phyloP scores from a whole-genome alignment of 2,329 filamentous ascomycete genomes.

The Pezicula carpinea region DNA sequence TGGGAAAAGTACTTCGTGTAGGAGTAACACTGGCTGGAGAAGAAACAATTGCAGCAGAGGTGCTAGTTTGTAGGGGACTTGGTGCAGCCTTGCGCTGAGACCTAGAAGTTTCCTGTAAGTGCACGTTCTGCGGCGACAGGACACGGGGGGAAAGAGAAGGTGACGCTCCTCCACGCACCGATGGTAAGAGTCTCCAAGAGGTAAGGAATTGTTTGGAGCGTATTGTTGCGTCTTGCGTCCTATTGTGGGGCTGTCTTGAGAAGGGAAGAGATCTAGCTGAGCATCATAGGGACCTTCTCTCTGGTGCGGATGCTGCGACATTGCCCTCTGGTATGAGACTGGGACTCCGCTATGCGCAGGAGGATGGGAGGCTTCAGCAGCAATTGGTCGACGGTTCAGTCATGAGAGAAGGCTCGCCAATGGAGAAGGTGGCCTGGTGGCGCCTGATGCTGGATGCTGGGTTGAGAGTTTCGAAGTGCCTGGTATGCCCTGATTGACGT shows the following conservation, averaged over 20 bases:
- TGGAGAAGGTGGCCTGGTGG: slow-evolving; percentile 8
- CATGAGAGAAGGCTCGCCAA: slow-evolving; percentile 12
- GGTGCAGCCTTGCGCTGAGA: slow-evolving; percentile 28
- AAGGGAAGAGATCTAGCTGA: slow-evolving; percentile 19
- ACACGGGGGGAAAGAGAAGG: neutral
- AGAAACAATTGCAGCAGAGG: slow-evolving; percentile 17
- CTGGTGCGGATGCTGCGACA: slow-evolving; percentile 29
- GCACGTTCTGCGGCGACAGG: slow-evolving; percentile 9
- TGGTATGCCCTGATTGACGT: slow-evolving; percentile 23
- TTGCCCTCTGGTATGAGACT: slow-evolving; percentile 23
- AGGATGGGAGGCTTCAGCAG: slow-evolving; percentile 5
- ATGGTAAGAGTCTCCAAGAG: slow-evolving; percentile 4
- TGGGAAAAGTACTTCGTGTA: slow-evolving; percentile 24
- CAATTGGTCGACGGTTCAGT: slow-evolving; percentile 10
- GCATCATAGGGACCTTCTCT: slow-evolving; percentile 22
- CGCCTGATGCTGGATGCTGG: slow-evolving; percentile 17
- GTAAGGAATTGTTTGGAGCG: slow-evolving; percentile 18
- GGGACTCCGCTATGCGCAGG: slow-evolving; percentile 16
- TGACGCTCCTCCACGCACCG: slow-evolving; percentile 7
- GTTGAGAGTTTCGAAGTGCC: slow-evolving; percentile 23
- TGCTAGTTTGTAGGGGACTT: slow-evolving; percentile 28
- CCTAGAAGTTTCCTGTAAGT: slow-evolving; percentile 19
- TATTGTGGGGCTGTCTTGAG: slow-evolving; percentile 25
- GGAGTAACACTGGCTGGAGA: slow-evolving; percentile 25
- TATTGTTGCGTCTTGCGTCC: slow-evolving; percentile 19